Base-by-base conservation (phyloP, 2,329 filamentous ascomycete genomes). In the Blastomyces gilchristii region DNA sequence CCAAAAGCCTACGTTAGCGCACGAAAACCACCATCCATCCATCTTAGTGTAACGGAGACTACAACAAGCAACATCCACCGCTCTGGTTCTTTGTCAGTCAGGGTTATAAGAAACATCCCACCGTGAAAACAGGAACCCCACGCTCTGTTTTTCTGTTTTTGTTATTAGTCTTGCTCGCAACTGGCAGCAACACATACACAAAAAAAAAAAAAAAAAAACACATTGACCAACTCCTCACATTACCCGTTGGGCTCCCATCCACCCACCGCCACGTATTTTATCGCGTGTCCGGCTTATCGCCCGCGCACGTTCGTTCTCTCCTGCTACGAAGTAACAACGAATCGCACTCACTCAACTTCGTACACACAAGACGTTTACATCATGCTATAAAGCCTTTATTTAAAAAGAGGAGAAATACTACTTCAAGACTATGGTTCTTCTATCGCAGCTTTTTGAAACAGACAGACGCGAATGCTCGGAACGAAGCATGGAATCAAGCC, bases 401-500 rank as follows among this genome's bases (percentile, higher is more conserved):
- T 43, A 14, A 56, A 62, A 53, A 62, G 12, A 43, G 12, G 3
- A 28, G 22, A 8, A 34, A 28, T 53, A 28, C 47, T 39, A 43
- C 11, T 54, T 54, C 18, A 34, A 34, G 65, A 66, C 57, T 54
- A 77, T 77, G 75, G 66, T 71, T 49, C 75, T 72, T 67, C 63
- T 74, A 64, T 72, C 71, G 60, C 71, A 75, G 65, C 66, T 72
- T 37, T 68, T 72, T 64, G 75, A 75, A 66, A 65, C 70, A 65
- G 71, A 68, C 66, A 65, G 68, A 68, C 67, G 69, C 62, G 69
- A 73, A 66, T 70, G 67, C 67, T 69, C 68, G 62, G 69, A 72
- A 57, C 63, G 62, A 50, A 70, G 69, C 60, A 67, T 67, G 62
- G 69, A 71, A 14, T 62, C 64, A 9, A 67, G 62, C 34, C 62